Percentiles rank a stretch among this genome's conserved stretches.
These are phyloP conservation scores for Margaritispora aquatica DNA, from an alignment of 495 filamentous ascomycete genomes.

Conservation along the genomic window DNA sequence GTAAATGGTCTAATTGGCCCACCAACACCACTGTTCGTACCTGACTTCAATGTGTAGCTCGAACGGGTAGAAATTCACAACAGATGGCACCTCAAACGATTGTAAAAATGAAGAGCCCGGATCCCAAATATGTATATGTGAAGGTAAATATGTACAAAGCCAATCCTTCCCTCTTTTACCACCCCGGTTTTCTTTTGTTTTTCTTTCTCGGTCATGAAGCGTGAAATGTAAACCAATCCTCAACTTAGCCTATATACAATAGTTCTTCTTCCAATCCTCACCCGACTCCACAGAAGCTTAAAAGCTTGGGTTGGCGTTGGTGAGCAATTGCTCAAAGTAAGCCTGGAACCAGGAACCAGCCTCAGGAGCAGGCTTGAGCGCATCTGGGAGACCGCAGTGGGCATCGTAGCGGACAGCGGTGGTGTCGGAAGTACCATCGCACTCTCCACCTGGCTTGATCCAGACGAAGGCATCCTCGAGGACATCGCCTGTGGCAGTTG, in stretches of 20 bases:
- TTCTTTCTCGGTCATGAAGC: background rate
- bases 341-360: slow-evolving; percentile 75
- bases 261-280: background rate
- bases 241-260: background rate
- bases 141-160: background rate
- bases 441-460: slow-evolving; percentile 81
- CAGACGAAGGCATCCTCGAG: slow-evolving; percentile 75
- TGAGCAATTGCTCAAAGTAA: slow-evolving; percentile 65
- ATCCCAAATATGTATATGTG: background rate
- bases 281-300: background rate
- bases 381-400: slow-evolving; percentile 57
- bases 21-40: too few species aligned
- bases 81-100: too few species aligned
- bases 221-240: background rate
- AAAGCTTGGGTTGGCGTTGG: slow-evolving; percentile 54
- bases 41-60: too few species aligned
- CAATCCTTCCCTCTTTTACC: background rate
- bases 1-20: too few species aligned
- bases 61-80: too few species aligned
- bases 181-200: background rate
- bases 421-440: slow-evolving; percentile 62
- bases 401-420: slow-evolving; percentile 61
- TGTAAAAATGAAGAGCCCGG: background rate
- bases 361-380: slow-evolving; percentile 65
- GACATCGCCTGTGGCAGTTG: slow-evolving; percentile 51